Evolutionary conservation across 768 basidiomycete species (phyloP), one percentile per base, ranked within the genome.

Genomic region (Fomitopsis serialis): DNA sequence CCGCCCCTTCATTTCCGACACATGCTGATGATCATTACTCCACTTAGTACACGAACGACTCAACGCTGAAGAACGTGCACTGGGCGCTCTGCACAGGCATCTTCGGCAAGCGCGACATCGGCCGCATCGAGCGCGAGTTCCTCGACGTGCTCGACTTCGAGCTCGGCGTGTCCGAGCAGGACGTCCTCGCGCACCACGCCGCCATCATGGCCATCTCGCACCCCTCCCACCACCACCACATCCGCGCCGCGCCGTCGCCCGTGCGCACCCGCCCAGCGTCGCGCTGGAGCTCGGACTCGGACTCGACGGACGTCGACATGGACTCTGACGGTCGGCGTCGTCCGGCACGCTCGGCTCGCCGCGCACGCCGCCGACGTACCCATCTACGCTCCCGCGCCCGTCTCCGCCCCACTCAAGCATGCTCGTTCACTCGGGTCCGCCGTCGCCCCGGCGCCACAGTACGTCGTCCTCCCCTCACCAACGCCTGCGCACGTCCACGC

Each of bases 31-130:
- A 57, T 50, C 40, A 40, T 40, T 49, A 44, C 46, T 35, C 32
- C 42, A 21, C 55, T n/a, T 32, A 89, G 82, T 93, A 93, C 65
- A 73, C 87, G 34, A 92, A 94, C 67, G 92, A 95, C 67, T 91
- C 87, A 15, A 90, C 89, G 24, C 78, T 92, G 15, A 94, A 94
- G 77, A 94, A 94, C 70, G 77, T 88, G 47, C 91, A 94, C 68
- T 94, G 91, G 91, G 85, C 87, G 9, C 74, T 87, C n/a, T 89
- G 87, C 69, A 88, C 88, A 0, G 84, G 85, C 27, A 84, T 89
- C 24, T 90, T 90, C 65, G 86, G 87, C 59, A 88, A 87, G 67
- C 80, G 87, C 37, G 88, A 90, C 61, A 79, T 89, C 24, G 87
- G 86, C 44, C 80, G 87, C 59, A 89, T 89, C 63, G 87, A 90